Evolutionary conservation across 306 rosid species (phyloP).

Genomic region (Malus orientalis): DNA sequence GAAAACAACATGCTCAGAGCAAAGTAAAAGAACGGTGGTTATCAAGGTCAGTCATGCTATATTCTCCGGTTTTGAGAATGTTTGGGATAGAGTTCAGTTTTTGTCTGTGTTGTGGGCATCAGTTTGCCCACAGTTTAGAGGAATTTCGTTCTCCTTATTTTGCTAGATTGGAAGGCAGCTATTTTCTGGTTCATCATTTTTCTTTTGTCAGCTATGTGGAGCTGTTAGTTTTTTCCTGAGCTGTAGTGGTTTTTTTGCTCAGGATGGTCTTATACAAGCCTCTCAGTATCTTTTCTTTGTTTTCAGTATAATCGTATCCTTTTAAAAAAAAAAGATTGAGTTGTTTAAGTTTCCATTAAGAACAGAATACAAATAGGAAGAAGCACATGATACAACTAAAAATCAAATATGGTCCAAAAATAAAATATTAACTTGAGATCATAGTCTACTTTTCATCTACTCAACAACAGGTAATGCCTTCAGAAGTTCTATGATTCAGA

Average conservation of each 20-base stretch:
- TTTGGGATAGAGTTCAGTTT: neutral
- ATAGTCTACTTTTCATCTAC: neutral
- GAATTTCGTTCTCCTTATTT: neutral
- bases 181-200: neutral
- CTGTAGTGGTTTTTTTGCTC: neutral
- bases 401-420: neutral
- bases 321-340: too few relatives aligned
- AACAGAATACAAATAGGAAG: neutral
- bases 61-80: neutral
- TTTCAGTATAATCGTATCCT: neutral
- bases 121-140: neutral
- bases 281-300: neutral
- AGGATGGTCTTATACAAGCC: neutral
- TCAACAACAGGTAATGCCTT: neutral
- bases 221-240: neutral
- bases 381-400: neutral
- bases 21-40: neutral
- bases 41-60: neutral
- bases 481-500: neutral
- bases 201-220: neutral
- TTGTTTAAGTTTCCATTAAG: neutral
- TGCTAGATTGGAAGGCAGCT: neutral
- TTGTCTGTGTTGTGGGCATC: neutral
- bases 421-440: neutral
- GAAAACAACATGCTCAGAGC: neutral